phyloP scores from a whole-genome alignment of 495 filamentous ascomycete species.

The Penicillium malachiteum region DNA sequence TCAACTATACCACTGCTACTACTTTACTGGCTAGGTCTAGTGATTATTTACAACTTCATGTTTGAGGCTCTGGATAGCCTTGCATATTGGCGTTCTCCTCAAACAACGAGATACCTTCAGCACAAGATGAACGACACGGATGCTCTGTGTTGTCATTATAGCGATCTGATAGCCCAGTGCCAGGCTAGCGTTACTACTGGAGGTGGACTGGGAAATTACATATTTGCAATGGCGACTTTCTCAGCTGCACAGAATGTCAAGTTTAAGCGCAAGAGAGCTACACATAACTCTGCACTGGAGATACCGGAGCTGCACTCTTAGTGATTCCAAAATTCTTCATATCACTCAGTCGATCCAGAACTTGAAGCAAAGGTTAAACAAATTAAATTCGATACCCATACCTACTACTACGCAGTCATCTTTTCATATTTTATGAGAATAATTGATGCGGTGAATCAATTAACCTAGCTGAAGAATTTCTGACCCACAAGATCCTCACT shows the following conservation, averaged over 20 bases:
- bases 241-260: not conserved
- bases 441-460: not conserved
- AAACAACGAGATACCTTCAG: not conserved
- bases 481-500: conserved; percentile 42
- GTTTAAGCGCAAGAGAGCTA: not conserved
- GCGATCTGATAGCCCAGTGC: not conserved
- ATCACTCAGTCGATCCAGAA: no score
- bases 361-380: no score
- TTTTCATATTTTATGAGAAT: no score
- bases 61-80: not conserved
- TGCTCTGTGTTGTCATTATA: not conserved
- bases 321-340: no score
- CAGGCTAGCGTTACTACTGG: not conserved
- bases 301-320: no score
- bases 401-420: no score
- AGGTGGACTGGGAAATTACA: not conserved
- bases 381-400: no score
- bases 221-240: not conserved
- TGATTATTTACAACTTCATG: not conserved
- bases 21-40: not conserved
- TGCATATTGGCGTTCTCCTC: not conserved
- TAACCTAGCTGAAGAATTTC: conserved; percentile 14
- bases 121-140: not conserved
- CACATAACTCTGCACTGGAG: not conserved
- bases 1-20: not conserved